Base-by-base conservation (phyloP, 192 early-diverging fungal species). In the Endogone sp. region DNA sequence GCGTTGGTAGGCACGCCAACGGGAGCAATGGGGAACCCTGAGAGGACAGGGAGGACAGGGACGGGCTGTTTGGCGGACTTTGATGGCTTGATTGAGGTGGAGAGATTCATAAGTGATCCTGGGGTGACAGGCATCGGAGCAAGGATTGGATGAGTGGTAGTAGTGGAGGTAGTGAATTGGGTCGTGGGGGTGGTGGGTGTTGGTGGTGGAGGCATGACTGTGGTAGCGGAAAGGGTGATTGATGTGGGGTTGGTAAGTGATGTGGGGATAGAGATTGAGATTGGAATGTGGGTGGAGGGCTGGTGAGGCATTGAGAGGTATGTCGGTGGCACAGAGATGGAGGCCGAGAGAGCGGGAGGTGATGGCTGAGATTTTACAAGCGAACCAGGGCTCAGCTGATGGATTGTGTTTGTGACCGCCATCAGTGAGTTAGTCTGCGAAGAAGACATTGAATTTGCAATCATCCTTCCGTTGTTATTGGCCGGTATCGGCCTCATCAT, bases 101-200 rank as follows among this genome's bases (percentile, higher is more conserved):
- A 71, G n/a, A 89, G 37, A 23, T 85, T 82, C 86, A 90, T 88
- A 23, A 90, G 66, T 9, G 82, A 80, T 10, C 78, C 79, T 3
- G 88, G 88, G 0, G 88, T 90, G 6, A 85, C 82, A 8, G 88
- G 88, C 77, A 20, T 84, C 63, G 60, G 25, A 49, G 27, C 24
- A 60, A 62, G 63, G 78, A 80, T 16, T 88, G n/a, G 9, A 57
- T 16, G 3, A 57, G 22, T 27, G 29, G 57, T 37, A 29, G 49
- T 3, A 13, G n/a, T 29, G 56, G 56, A 32, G 30, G 24, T 31
- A 30, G 32, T 23, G 54, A 6, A 28, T 26, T 6, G 6, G 37
- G 37, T 1, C 9, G 1, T 49, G 37, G 37, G 74, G 70, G 62
- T 79, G 75, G 71, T 56, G 3, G 10, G 22, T n/a, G 24, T 44